phyloP scores from a whole-genome alignment of 768 basidiomycete genomes.

The Mycena metata region DNA sequence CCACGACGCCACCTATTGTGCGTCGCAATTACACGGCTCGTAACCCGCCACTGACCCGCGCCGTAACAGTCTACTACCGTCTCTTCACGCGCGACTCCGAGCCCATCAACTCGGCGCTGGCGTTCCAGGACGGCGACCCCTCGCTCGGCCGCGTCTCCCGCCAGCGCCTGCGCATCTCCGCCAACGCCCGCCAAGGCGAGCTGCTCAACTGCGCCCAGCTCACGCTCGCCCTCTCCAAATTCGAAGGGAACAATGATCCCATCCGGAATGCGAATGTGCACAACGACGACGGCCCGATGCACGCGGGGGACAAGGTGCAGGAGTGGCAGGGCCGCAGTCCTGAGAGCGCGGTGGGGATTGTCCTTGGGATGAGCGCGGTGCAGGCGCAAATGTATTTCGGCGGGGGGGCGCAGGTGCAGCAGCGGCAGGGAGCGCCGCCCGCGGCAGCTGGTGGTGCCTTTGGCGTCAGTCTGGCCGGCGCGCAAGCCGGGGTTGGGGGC shows the following conservation, averaged over 20 bases:
- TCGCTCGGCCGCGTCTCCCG: slow-evolving; percentile 25
- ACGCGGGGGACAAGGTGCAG: slow-evolving; percentile 9
- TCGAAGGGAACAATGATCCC: too few relatives aligned
- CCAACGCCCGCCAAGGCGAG: slow-evolving; percentile 13
- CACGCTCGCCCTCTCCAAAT: too few relatives aligned
- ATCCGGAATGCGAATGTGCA: too few relatives aligned
- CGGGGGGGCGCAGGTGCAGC: slow-evolving; percentile 8
- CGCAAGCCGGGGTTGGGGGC: too few relatives aligned
- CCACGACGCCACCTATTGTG: too few relatives aligned
- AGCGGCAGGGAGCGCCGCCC: slow-evolving; percentile 7
- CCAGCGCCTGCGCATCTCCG: slow-evolving; percentile 17
- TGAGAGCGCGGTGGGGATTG: slow-evolving; percentile 12
- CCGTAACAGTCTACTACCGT: too few relatives aligned
- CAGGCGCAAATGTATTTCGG: slow-evolving; percentile 23
- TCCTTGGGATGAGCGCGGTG: slow-evolving; percentile 23
- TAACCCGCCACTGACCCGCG: too few relatives aligned
- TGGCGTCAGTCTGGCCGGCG: slow-evolving; percentile 5
- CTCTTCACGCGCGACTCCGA: slow-evolving; percentile 22
- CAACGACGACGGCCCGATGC: too few relatives aligned
- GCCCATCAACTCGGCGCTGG: slow-evolving; percentile 20
- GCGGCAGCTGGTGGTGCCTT: slow-evolving; percentile 8
- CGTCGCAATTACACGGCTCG: too few relatives aligned
- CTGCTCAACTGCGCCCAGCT: slow-evolving; percentile 19
- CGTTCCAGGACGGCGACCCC: slow-evolving; percentile 18
- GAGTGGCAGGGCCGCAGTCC: slow-evolving; percentile 18